Evolutionary conservation across 495 filamentous ascomycete genomes (phyloP).

Genomic region (Rusavskia elegans): DNA sequence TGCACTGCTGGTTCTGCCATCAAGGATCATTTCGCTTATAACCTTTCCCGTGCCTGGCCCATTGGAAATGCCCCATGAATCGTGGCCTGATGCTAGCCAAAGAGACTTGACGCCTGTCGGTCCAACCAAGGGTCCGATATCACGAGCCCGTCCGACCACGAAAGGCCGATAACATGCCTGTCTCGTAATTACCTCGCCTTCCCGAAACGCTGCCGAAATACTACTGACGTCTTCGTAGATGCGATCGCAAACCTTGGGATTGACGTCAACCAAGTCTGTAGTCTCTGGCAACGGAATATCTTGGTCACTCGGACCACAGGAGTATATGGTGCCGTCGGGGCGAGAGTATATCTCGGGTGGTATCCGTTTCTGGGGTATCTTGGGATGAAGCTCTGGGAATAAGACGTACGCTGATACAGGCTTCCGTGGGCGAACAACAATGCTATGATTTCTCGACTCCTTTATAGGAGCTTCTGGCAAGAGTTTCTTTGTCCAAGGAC

Average conservation of each 20-base stretch:
- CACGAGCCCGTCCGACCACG: neutral
- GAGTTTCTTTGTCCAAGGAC: neutral
- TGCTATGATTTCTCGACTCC: conserved; percentile 2
- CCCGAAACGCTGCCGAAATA: too few relatives aligned
- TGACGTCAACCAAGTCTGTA: too few relatives aligned
- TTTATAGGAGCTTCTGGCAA: neutral
- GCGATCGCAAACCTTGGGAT: too few relatives aligned
- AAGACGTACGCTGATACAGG: neutral
- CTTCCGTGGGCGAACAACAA: neutral
- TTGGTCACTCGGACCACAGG: neutral
- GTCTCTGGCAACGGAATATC: neutral
- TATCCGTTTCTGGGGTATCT: neutral
- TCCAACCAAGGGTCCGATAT: conserved; percentile 1
- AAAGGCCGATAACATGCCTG: neutral
- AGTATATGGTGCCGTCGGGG: neutral
- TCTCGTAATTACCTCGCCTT: too few relatives aligned
- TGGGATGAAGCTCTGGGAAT: neutral
- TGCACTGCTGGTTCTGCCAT: neutral
- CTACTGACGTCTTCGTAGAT: too few relatives aligned
- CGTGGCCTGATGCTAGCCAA: conserved; percentile 1
- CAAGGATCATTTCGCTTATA: neutral
- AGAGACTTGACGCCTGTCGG: neutral
- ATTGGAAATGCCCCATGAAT: conserved; percentile 1
- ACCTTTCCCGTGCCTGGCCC: neutral
- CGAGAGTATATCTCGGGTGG: conserved; percentile 1